Percentiles rank a stretch among this genome's conserved stretches.
phyloP scores from a whole-genome alignment of 2,329 filamentous ascomycete genomes.

The Lecanicillium sp. region DNA sequence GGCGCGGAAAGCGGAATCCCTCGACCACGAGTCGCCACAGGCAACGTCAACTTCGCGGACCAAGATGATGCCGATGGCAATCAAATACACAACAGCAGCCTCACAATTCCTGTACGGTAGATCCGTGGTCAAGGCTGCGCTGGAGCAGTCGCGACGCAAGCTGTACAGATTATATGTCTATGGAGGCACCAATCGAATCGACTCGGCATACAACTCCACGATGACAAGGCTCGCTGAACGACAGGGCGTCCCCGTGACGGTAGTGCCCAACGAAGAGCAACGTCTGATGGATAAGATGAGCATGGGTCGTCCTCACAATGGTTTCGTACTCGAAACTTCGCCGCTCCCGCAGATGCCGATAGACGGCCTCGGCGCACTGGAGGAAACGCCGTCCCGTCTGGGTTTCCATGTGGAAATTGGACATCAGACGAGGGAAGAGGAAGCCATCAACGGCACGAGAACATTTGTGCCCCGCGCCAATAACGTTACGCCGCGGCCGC shows the following conservation, averaged over 20 bases:
- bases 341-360: slow-evolving; percentile 69
- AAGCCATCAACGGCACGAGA: slow-evolving; percentile 60
- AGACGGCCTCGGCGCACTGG: slow-evolving; percentile 44
- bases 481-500: slow-evolving; percentile 44
- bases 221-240: slow-evolving; percentile 39
- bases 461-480: slow-evolving; percentile 33
- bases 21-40: too few species aligned
- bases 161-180: slow-evolving; percentile 82
- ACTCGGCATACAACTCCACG: slow-evolving; percentile 34
- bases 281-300: slow-evolving; percentile 78
- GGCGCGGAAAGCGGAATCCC: background rate
- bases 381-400: slow-evolving; percentile 31
- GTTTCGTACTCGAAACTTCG: slow-evolving; percentile 79
- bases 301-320: slow-evolving; percentile 78
- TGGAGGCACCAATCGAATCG: slow-evolving; percentile 46
- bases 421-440: slow-evolving; percentile 68
- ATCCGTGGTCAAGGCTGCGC: slow-evolving; percentile 71
- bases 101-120: slow-evolving; percentile 89
- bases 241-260: slow-evolving; percentile 45
- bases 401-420: slow-evolving; percentile 54
- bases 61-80: slow-evolving; percentile 27
- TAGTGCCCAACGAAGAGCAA: slow-evolving; percentile 54
- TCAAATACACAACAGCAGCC: slow-evolving; percentile 67
- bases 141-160: slow-evolving; percentile 59
- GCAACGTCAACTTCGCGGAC: background rate